A percentile compares a stretch with the other conserved stretches of the same genome.
Evolutionary conservation across 1,139 yeast genomes (phyloP).

Genomic region (Arxiozyma bovina): DNA sequence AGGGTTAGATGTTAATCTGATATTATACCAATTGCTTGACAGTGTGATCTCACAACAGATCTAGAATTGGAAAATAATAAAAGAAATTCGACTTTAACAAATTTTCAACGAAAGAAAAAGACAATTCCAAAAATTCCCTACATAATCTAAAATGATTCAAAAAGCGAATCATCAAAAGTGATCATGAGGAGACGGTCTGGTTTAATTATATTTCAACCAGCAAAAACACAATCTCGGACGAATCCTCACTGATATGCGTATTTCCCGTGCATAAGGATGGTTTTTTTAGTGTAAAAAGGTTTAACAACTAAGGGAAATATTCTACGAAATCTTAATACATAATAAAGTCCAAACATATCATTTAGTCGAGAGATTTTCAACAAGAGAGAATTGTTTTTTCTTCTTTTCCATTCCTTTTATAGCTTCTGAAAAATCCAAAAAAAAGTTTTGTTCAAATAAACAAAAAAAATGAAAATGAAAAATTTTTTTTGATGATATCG

Average conservation of each 20-base stretch:
- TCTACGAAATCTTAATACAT: no score
- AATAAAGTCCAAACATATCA: neutral
- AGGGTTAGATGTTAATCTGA: no score
- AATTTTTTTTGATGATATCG: no score
- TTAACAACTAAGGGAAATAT: neutral
- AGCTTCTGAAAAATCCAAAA: no score
- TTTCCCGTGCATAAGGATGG: conserved; percentile 99
- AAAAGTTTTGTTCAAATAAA: no score
- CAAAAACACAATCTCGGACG: conserved; percentile 99
- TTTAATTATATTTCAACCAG: conserved; percentile 95
- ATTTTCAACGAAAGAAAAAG: neutral
- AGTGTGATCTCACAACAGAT: conserved; percentile 6
- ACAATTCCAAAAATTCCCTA: conserved; percentile 38
- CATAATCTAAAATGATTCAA: conserved; percentile 35
- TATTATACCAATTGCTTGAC: neutral
- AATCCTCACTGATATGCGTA: conserved; percentile 99
- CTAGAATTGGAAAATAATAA: neutral
- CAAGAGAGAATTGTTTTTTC: no score
- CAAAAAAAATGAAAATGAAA: no score
- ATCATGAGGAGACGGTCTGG: conserved; percentile 86
- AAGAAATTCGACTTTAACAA: neutral
- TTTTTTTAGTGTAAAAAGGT: conserved; percentile 8
- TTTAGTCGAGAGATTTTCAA: neutral
- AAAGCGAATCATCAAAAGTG: conserved; percentile 31
- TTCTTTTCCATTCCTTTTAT: no score